Evolutionary conservation across 2,329 filamentous ascomycete genomes (phyloP), one percentile per base, ranked within the genome.

Genomic region (Ascomycota sp.): DNA sequence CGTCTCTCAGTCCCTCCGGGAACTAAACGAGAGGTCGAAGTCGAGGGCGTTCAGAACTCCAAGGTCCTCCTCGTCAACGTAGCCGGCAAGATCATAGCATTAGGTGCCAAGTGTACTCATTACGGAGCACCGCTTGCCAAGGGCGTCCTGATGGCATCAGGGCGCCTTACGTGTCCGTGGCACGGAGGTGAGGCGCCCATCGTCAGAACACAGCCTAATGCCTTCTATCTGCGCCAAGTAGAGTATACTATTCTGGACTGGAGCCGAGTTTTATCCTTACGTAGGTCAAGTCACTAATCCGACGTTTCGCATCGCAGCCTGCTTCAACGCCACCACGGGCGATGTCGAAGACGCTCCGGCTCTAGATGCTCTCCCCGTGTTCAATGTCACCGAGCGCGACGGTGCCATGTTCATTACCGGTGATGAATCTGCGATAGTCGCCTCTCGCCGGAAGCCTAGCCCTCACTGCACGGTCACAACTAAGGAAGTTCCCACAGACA

Each of bases 341-440:
- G 89, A 98, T 43, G 79, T 95, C 34, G 89, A 98, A 55, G 82
- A 95, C 46, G 85, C 86, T 1, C 89, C 89, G 0, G 89, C 81
- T 2, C 68, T 92, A 19, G 82, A 95, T 44, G 65, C 79, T n/a
- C 59, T 98, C 19, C 68, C 78, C 27, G 75, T 75, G 30, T 98
- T 91, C 57, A 72, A 81, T 31, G 60, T 94, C 21, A 58, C 70
- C 21, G 75, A 92, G 50, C 83, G 76, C 45, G 71, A 89, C 41
- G 83, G 81, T 21, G 75, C 67, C 5, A 73, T 94, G 2, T 95
- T 83, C 50, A 69, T 98, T 38, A 75, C 75, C 25, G 83, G 76
- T 17, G 79, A 86, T 20, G 75, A 89, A 48, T 63, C 68, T 1
- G 62, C 64, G 20, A 77, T 98, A 55, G 92, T 89, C 53, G 57